phyloP scores from a whole-genome alignment of 805 yeast species.

The Ogataea naganishii region DNA sequence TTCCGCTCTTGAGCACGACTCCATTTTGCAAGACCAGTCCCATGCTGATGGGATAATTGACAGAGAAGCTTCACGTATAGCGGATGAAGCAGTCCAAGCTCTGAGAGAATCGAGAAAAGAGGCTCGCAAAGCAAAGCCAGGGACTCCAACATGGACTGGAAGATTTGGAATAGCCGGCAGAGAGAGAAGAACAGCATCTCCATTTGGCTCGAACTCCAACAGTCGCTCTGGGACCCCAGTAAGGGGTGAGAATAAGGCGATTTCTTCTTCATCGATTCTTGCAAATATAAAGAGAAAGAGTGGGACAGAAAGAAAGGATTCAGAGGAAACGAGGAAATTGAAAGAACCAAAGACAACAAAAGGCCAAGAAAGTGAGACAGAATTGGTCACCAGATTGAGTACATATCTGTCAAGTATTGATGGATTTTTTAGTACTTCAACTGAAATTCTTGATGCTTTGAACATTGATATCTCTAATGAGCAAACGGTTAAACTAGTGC shows the following conservation, averaged over 20 bases:
- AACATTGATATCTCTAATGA: conserved; percentile 32
- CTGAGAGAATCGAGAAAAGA: conserved; percentile 51
- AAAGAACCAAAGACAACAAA: conserved; percentile 1
- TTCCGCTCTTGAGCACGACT: conserved; percentile 71
- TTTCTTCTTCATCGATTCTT: conserved; percentile 43
- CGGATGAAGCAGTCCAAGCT: conserved; percentile 54
- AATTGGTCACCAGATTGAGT: conserved; percentile 15
- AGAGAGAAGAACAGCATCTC: background rate
- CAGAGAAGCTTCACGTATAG: conserved; percentile 52
- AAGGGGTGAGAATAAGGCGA: background rate
- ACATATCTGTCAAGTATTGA: conserved; percentile 18
- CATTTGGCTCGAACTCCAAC: background rate
- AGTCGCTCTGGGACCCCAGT: conserved; percentile 6
- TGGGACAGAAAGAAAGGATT: conserved; percentile 19
- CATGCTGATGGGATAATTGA: conserved; percentile 33
- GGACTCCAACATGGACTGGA: conserved; percentile 97
- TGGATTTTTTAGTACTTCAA: conserved; percentile 22
- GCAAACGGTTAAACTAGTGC: conserved; percentile 47
- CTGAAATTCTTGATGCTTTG: conserved; percentile 18
- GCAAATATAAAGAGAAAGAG: conserved; percentile 36
- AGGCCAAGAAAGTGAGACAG: conserved; percentile 6
- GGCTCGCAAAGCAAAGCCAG: conserved; percentile 42
- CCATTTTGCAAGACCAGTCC: conserved; percentile 45
- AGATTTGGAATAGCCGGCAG: conserved; percentile 80
- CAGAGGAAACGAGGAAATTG: conserved; percentile 1